These are phyloP conservation scores for Fusarium udum DNA, from an alignment of 2,329 filamentous ascomycete species.

Conservation along the genomic window DNA sequence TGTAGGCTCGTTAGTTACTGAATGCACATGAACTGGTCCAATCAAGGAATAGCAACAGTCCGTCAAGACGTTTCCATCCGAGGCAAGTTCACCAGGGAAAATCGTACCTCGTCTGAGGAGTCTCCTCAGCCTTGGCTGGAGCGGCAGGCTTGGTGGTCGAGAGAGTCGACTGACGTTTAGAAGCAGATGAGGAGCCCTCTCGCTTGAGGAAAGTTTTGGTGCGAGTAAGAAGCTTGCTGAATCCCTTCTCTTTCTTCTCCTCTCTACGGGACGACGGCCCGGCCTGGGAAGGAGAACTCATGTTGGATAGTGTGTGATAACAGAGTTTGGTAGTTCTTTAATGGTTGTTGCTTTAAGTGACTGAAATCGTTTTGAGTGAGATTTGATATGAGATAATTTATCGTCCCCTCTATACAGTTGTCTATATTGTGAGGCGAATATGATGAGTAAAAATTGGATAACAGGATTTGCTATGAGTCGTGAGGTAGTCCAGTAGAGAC, in stretches of 20 bases:
- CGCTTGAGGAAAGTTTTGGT: slow-evolving; percentile 61
- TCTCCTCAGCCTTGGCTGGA: slow-evolving; percentile 37
- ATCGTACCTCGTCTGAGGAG: slow-evolving; percentile 42
- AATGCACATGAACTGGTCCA: background rate
- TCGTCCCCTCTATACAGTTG: background rate
- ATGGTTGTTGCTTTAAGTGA: background rate
- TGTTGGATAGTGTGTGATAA: slow-evolving; percentile 34
- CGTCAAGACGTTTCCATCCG: background rate
- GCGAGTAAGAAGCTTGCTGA: slow-evolving; percentile 59
- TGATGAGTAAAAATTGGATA: background rate
- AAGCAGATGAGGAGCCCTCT: slow-evolving; percentile 45
- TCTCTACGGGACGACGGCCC: slow-evolving; percentile 48
- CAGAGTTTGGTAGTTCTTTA: background rate
- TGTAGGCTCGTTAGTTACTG: slow-evolving; percentile 20
- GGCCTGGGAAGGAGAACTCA: slow-evolving; percentile 56
- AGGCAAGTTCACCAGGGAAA: background rate
- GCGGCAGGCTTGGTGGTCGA: slow-evolving; percentile 29
- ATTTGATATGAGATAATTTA: background rate
- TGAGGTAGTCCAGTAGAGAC: slow-evolving; percentile 6
- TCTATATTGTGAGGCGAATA: slow-evolving; percentile 14
- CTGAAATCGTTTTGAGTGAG: background rate
- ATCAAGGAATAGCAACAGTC: background rate
- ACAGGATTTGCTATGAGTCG: slow-evolving; percentile 2
- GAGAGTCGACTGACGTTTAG: slow-evolving; percentile 43
- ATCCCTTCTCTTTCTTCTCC: slow-evolving; percentile 56